Conservation (phyloP, 345 rosid species). For the Gossypium thurberi region DNA sequence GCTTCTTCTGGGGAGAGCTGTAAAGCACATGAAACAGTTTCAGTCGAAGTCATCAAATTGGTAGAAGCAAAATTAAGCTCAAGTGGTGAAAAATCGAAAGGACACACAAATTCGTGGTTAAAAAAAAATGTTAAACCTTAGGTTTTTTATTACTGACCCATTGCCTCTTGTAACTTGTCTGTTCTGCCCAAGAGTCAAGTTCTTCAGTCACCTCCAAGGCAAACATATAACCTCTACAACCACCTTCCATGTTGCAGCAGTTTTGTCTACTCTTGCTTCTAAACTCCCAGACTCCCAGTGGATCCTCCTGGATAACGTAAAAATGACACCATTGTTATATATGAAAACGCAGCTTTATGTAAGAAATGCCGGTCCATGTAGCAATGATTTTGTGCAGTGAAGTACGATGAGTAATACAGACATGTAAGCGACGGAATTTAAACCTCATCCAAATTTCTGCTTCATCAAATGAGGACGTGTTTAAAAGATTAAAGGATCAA, state of each 20-base stretch:
- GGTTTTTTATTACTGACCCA: constrained; percentile 29
- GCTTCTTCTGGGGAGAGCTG: constrained; percentile 32
- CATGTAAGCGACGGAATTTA: background rate
- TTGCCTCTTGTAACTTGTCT: constrained; percentile 28
- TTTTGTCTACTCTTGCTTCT: constrained; percentile 45
- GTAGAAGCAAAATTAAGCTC: background rate
- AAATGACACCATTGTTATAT: background rate
- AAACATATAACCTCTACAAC: constrained; percentile 73
- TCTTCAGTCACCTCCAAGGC: constrained; percentile 47
- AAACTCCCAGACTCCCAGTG: constrained; percentile 48
- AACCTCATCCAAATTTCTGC: too few relatives aligned
- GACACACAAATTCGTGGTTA: background rate
- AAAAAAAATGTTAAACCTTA: background rate
- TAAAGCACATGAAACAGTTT: background rate
- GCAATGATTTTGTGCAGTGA: background rate
- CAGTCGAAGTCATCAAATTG: background rate
- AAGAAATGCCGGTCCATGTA: background rate
- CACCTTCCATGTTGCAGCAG: constrained; percentile 33
- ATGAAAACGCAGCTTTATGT: background rate
- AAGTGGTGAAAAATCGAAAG: background rate
- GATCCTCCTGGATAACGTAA: constrained; percentile 23
- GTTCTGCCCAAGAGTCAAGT: constrained; percentile 42
- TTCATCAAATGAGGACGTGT: too few relatives aligned
- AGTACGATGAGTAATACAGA: background rate
- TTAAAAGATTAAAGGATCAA: too few relatives aligned